Evolutionary conservation across 257 asterid genomes (phyloP).

Genomic region (Orobanche coerulescens): DNA sequence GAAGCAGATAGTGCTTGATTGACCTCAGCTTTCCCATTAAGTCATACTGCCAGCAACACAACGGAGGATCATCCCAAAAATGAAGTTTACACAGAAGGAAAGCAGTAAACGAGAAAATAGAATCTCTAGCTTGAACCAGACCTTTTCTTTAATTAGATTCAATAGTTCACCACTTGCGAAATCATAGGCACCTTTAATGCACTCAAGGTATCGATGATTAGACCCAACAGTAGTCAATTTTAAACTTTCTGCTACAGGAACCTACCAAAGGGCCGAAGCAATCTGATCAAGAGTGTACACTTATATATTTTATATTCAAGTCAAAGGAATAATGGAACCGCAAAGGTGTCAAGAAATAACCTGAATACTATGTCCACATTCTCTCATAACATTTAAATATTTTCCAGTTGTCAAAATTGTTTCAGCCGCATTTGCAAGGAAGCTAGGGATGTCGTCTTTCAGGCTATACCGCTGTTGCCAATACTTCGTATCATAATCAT

Average conservation of each 20-base stretch:
- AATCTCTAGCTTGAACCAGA: conserved; percentile 23
- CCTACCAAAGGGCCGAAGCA: conserved; percentile 54
- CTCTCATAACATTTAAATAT: conserved; percentile 96
- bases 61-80: conserved; percentile 18
- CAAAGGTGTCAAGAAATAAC: conserved; percentile 30
- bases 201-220: conserved; percentile 89
- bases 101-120: conserved; percentile 6
- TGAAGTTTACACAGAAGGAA: conserved; percentile 12
- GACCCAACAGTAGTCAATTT: conserved; percentile 78
- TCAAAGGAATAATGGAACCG: conserved; percentile 12
- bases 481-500: conserved; percentile 90
- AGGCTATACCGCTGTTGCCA: conserved; percentile 98
- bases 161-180: conserved; percentile 94
- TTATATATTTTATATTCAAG: conserved; percentile 22
- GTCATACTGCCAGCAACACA: conserved; percentile 67
- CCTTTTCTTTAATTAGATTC: conserved; percentile 90
- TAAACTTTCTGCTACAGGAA: conserved; percentile 73
- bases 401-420: conserved; percentile 91
- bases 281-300: conserved; percentile 31
- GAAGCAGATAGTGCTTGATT: conserved; percentile 97
- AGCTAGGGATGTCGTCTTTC: conserved; percentile 88
- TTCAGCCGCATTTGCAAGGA: conserved; percentile 94
- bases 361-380: conserved; percentile 91
- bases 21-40: conserved; percentile 92
- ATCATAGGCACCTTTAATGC: conserved; percentile 89